Conservation (phyloP, 2,329 filamentous ascomycete species). For the Xylariomycetidae sp. region DNA sequence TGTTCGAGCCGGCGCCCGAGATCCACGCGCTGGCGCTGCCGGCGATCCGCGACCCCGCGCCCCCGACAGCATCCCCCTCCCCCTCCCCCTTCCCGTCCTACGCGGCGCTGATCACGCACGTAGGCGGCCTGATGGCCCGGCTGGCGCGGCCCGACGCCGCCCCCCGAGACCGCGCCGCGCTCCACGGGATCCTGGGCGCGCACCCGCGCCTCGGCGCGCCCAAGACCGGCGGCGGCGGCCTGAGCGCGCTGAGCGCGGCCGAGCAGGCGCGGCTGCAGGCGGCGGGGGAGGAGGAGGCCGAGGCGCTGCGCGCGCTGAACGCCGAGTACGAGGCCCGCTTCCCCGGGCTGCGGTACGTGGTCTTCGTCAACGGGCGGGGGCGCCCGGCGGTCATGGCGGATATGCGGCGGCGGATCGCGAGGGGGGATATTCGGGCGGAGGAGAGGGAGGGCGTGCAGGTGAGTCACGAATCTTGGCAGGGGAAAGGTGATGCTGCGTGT, state of each 20-base stretch:
- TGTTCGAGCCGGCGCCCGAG: conserved; percentile 76
- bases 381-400: conserved; percentile 72
- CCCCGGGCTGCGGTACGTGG: conserved; percentile 80
- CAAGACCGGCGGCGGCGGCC: conserved; percentile 47
- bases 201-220: conserved; percentile 81
- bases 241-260: background rate
- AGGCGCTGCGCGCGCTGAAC: conserved; percentile 59
- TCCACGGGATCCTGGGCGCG: conserved; percentile 69
- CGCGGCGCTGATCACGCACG: conserved; percentile 57
- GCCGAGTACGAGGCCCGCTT: conserved; percentile 72
- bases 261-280: background rate
- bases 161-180: conserved; percentile 37
- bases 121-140: conserved; percentile 56
- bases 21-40: conserved; percentile 69
- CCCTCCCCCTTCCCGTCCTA: conserved; percentile 69
- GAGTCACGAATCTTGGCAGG: too few relatives aligned
- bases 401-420: conserved; percentile 68
- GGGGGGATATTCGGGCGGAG: conserved; percentile 61
- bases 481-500: too few relatives aligned
- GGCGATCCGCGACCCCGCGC: conserved; percentile 41
- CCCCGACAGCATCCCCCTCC: conserved; percentile 68
- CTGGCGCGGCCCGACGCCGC: conserved; percentile 37
- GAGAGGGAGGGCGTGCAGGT: conserved; percentile 63
- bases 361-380: conserved; percentile 81
- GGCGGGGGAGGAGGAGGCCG: conserved; percentile 40